Evolutionary conservation across 805 yeast genomes (phyloP), one percentile per base, ranked within the genome.

Genomic region (Suhomyces tanzawaensis): DNA sequence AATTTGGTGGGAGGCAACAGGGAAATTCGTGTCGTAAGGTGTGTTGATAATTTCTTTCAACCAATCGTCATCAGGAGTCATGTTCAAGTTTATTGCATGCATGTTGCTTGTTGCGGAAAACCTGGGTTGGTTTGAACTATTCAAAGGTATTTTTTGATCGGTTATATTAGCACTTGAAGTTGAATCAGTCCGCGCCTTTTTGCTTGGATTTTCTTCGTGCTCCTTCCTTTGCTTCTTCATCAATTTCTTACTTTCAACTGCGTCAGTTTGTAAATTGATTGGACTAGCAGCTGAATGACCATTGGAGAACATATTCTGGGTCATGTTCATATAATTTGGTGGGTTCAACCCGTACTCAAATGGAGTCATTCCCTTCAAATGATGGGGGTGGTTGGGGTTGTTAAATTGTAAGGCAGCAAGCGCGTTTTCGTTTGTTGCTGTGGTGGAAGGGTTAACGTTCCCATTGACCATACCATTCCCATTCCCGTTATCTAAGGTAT

Each of bases 21-120:
- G 81, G 39, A 82, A 76, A 38, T 77, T 74, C 22, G 74, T 69
- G 32, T 81, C 85, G 45, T 76, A 72, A 4, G 88, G 85, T 1
- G 85, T 77, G 38, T 71, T 78, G 34, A 84, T 76, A 48, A 85
- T 82, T 45, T 82, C 88, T 22, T 78, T 72, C 12, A 85, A 62
- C 90, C 91, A 82, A 41, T 78, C 82, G 19, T 74, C 77, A 7
- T 64, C 58, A 37, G 38, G 50, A 17, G 40, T 37, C 36, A 35
- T 35, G 13, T 36, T 40, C 18, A 40, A 12, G 2, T 35, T 21
- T 17, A 40, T 40, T 5, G 43, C 33, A 19, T 40, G 37, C 6
- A 31, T 23, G n/a, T 29, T 40, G 16, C 15, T 18, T 8, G 30
- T 14, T 8, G 30, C 12, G n/a, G 27, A 9, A 24, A 24, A 24